Evolutionary conservation across 306 rosid species (phyloP), one percentile per base, ranked within the genome.

Genomic region (Lathyrus tuberosus): DNA sequence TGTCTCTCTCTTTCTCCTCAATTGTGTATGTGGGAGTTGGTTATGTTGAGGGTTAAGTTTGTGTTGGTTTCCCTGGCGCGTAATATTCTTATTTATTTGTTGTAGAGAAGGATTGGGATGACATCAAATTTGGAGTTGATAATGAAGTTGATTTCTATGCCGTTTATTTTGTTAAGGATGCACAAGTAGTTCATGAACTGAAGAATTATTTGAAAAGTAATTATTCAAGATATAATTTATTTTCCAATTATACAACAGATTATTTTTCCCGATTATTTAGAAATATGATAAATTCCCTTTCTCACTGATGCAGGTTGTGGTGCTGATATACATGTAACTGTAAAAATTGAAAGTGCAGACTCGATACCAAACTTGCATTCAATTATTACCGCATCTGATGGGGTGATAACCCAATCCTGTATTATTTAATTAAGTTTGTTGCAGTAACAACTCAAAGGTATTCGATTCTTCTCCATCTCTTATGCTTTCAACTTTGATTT

Each of bases 41-140:
- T 67, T 14, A 57, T 46, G 16, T 10, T 43, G 31, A 38, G 58
- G 57, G 58, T 40, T 38, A 6, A 48, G 57, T 48, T 62, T 64
- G 26, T 35, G 48, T 7, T 43, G 60, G 33, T 60, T 74, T 31
- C 5, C 15, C 64, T 52, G 43, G 42, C 24, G 43, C 63, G 43
- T 73, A 35, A 77, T 18, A 60, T 12, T 83, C 67, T 1, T 72
- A 15, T 65, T 78, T 56, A 43, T 74, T 79, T 88, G 8, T 22
- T 88, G 77, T 95, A 88, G 98, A 94, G 72, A 94, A 94, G 91
- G 98, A 94, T 75, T 94, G 98, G 98, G 98, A 94, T 72, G 98
- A 94, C 78, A 94, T 94, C 69, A 88, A 94, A 87, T 94, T 94
- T 78, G 98, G 98, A 85, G 97, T 90, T 16, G 98, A 90, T 71